Percentiles rank a stretch among this genome's conserved stretches.
These are phyloP conservation scores for Lophiostoma macrostomum DNA, from an alignment of 495 filamentous ascomycete genomes.

Conservation along the genomic window DNA sequence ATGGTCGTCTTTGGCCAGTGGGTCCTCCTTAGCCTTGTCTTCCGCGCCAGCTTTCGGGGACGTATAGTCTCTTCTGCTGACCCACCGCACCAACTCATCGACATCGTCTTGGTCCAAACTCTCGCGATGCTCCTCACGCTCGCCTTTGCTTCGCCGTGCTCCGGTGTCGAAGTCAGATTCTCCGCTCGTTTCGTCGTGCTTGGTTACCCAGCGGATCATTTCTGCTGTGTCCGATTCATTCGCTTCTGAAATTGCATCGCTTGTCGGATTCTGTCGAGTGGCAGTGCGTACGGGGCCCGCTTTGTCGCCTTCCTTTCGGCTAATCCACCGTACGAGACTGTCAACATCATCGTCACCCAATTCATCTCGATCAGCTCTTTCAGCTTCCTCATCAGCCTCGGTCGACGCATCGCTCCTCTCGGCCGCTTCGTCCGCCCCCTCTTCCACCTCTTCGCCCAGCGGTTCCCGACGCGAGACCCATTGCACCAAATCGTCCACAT, in stretches of 20 bases:
- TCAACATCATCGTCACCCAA: slow-evolving; percentile 10
- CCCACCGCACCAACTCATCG: slow-evolving; percentile 13
- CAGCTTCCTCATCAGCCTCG: slow-evolving; percentile 10
- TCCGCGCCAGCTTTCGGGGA: too few relatives aligned
- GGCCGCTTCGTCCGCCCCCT: not conserved
- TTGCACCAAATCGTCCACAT: slow-evolving; percentile 14
- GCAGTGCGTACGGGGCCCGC: not conserved
- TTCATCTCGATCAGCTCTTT: not conserved
- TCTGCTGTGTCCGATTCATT: too few relatives aligned
- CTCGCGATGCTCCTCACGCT: not conserved
- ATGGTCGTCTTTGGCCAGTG: too few relatives aligned
- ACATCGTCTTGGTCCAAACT: slow-evolving; percentile 2
- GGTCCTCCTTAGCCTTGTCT: too few relatives aligned
- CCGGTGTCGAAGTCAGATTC: not conserved
- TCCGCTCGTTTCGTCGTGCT: not conserved
- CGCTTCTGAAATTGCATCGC: not conserved
- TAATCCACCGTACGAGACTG: slow-evolving; percentile 17
- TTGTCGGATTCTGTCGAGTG: not conserved
- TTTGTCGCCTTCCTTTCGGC: not conserved
- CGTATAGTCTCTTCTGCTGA: not conserved
- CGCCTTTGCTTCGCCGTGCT: not conserved
- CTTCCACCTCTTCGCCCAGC: not conserved
- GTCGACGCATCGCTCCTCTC: slow-evolving; percentile 5
- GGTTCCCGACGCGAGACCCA: slow-evolving; percentile 4
- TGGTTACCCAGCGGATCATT: not conserved